These are phyloP conservation scores for Tylopilus subfusipes DNA, from an alignment of 768 basidiomycete genomes.

Conservation along the genomic window DNA sequence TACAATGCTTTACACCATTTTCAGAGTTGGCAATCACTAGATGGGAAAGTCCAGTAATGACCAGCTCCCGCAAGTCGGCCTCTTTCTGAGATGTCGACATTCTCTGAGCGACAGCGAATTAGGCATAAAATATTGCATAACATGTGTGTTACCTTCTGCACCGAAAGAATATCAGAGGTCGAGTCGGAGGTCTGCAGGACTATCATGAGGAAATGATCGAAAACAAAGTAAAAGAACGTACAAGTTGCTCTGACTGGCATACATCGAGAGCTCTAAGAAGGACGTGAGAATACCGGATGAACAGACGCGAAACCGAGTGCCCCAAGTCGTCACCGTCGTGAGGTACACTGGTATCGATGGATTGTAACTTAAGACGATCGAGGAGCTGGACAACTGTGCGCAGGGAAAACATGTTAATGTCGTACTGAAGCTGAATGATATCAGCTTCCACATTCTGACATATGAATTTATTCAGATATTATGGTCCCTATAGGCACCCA, in stretches of 20 bases:
- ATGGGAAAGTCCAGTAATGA: slow-evolving; percentile 77
- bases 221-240: slow-evolving; percentile 23
- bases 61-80: slow-evolving; percentile 66
- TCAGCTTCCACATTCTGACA: slow-evolving; percentile 38
- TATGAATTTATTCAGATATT: neutral
- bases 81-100: slow-evolving; percentile 46
- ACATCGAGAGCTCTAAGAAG: slow-evolving; percentile 60
- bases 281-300: slow-evolving; percentile 70
- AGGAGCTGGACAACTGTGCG: slow-evolving; percentile 72
- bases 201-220: slow-evolving; percentile 3
- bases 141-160: slow-evolving; percentile 39
- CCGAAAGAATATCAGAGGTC: slow-evolving; percentile 46
- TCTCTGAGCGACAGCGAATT: slow-evolving; percentile 33
- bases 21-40: slow-evolving; percentile 83
- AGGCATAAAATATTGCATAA: neutral
- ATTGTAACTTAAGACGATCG: slow-evolving; percentile 67
- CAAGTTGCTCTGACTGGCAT: slow-evolving; percentile 45
- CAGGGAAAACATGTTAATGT: slow-evolving; percentile 72
- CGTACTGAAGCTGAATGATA: slow-evolving; percentile 42
- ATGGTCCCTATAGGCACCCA: neutral
- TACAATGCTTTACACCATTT: slow-evolving; percentile 84
- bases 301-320: slow-evolving; percentile 72
- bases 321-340: slow-evolving; percentile 59
- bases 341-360: slow-evolving; percentile 46
- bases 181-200: slow-evolving; percentile 43